Conservation (phyloP, 2,329 filamentous ascomycete genomes). For the Sporothrix phasma region DNA sequence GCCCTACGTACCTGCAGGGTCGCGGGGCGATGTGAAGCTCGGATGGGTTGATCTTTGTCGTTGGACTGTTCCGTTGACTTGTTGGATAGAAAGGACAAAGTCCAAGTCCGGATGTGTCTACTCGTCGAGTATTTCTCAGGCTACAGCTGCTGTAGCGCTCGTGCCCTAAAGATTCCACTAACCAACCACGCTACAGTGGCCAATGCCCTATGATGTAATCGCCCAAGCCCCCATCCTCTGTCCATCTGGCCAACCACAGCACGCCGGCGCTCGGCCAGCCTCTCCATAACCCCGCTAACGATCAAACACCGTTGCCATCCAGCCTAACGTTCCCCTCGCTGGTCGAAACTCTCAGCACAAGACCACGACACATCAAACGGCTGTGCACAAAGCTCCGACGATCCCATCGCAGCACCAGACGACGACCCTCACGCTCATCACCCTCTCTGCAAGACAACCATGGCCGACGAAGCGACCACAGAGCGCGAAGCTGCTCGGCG, state of each 20-base stretch:
- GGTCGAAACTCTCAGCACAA: neutral
- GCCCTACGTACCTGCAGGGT: neutral
- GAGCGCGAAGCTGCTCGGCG: constrained; percentile 22
- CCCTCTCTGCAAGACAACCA: neutral
- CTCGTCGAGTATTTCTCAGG: too few relatives aligned
- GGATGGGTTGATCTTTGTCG: too few relatives aligned
- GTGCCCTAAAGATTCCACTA: neutral
- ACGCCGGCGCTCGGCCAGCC: neutral
- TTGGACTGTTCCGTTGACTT: too few relatives aligned
- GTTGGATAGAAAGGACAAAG: too few relatives aligned
- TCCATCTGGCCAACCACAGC: neutral
- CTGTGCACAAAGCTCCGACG: neutral
- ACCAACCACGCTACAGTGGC: too few relatives aligned
- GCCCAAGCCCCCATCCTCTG: neutral
- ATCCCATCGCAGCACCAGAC: neutral
- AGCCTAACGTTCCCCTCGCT: neutral
- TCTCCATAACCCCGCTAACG: neutral
- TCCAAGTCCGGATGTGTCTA: neutral
- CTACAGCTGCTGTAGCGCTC: too few relatives aligned
- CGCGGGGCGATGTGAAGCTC: too few relatives aligned
- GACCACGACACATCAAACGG: neutral
- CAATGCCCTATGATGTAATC: neutral
- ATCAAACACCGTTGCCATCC: neutral
- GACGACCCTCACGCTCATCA: neutral
- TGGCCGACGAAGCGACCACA: constrained; percentile 4